Evolutionary conservation across 2,329 filamentous ascomycete genomes (phyloP).

Genomic region (Colletotrichum cordylinicola): DNA sequence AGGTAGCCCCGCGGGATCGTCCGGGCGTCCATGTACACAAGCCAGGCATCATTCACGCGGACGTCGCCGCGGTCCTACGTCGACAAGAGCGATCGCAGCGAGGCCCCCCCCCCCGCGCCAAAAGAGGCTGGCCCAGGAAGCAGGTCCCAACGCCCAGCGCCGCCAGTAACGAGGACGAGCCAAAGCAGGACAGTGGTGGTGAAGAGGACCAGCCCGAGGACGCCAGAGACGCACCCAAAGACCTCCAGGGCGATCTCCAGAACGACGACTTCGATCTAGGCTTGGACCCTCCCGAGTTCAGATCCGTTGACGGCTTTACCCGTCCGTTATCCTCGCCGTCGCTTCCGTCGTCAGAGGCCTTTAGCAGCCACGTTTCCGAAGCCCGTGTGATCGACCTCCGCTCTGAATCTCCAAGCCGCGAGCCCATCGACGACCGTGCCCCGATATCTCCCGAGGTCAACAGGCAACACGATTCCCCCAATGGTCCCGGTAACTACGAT

Average conservation of each 20-base stretch:
- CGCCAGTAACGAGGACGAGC: no score
- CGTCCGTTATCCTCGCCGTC: not conserved
- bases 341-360: not conserved
- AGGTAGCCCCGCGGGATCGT: not conserved
- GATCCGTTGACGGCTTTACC: not conserved
- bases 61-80: not conserved
- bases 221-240: accelerated
- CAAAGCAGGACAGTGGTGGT: no score
- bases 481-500: not conserved
- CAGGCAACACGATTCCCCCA: not conserved
- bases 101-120: no score
- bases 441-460: no score
- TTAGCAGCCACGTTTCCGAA: not conserved
- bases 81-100: not conserved
- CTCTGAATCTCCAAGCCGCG: no score
- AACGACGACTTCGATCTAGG: not conserved
- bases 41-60: not conserved
- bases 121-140: not conserved
- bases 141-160: not conserved
- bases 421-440: no score
- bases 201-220: not conserved
- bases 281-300: not conserved
- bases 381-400: no score
- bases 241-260: no score
- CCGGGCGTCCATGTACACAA: not conserved